phyloP scores from a whole-genome alignment of 176 grass and related monocot species.

The Microstegium vimineum region DNA sequence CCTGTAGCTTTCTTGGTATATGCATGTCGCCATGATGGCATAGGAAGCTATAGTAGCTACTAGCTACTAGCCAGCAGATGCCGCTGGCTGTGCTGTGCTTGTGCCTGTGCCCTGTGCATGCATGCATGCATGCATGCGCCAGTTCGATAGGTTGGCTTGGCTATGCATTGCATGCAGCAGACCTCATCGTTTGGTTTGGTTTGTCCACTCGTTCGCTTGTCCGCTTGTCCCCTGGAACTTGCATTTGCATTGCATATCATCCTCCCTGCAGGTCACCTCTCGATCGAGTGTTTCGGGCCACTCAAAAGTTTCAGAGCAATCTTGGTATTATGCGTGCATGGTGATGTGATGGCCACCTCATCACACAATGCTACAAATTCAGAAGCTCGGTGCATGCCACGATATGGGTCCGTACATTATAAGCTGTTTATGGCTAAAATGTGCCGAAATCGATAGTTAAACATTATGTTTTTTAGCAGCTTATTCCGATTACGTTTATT shows the following conservation, averaged over 20 bases:
- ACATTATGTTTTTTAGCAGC: too few relatives aligned
- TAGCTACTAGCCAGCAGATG: not conserved
- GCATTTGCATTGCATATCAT: not conserved
- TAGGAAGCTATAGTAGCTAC: not conserved
- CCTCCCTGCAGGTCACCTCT: not conserved
- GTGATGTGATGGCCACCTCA: not conserved
- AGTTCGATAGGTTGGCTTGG: not conserved
- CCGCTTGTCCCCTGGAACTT: not conserved
- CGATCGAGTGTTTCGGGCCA: conserved; percentile 2
- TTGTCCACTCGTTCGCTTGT: too few relatives aligned
- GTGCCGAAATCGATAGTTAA: too few relatives aligned
- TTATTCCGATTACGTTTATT: too few relatives aligned
- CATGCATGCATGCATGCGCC: not conserved
- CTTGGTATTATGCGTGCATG: not conserved
- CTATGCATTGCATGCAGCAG: not conserved
- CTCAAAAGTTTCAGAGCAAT: not conserved
- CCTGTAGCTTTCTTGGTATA: conserved; percentile 27
- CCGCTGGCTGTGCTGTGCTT: not conserved
- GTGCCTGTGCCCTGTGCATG: not conserved
- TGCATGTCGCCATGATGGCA: conserved; percentile 7
- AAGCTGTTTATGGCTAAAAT: too few relatives aligned
- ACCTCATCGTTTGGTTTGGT: not conserved
- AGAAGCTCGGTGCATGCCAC: not conserved
- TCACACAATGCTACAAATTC: not conserved
- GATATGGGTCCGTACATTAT: too few relatives aligned